Base-by-base conservation (phyloP, 75 land plant genomes). In the Larix kaempferi region DNA sequence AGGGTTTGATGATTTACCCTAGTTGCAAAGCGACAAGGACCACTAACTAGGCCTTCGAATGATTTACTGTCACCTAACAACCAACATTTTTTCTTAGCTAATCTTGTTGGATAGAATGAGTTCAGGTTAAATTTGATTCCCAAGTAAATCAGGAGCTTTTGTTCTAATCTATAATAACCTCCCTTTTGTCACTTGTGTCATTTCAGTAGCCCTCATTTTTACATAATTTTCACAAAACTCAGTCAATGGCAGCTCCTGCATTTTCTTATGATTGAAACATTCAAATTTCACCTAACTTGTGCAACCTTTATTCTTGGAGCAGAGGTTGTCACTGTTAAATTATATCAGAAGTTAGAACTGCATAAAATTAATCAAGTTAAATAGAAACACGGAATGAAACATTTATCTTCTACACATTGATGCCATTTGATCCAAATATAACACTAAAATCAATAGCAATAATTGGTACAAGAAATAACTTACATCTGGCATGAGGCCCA, bases 401-500 rank as follows among this genome's bases (percentile, higher is more conserved):
- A n/a, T 41, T 8, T 39, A 11, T n/a, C 72, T 69, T 69, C 52
- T 37, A 19, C 23, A n/a, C 11, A 44, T 22, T 26, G 27, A 49
- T 74, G 58, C 65, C 56, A 74, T 74, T 74, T 55, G 7, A 19
- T 74, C 29, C 17, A 22, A 4, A 74, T 17, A 74, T 21, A n/a
- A 52, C 57, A 23, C 15, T 52, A 6, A 37, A 39, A 63, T 13
- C 37, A 37, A 21, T 33, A 37, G 19, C 8, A 17, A 67, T 67
- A 67, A 37, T 10, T 65, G 27, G 69, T 37, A 65, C 39, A 65
- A 65, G 33, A 4, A 39, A 67, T 23, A 16, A 74, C 92, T 74
- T 86, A 96, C 99, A 85, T 96, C 99, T 71, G 98, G 99, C 37
- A 81, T 41, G 35, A 93, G 73, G 27, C 99, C 99, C 95, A 88